Percentiles rank a stretch among this genome's conserved stretches.
These are phyloP conservation scores for Scytalidium lignicola DNA, from an alignment of 2,329 filamentous ascomycete genomes.

Conservation along the genomic window DNA sequence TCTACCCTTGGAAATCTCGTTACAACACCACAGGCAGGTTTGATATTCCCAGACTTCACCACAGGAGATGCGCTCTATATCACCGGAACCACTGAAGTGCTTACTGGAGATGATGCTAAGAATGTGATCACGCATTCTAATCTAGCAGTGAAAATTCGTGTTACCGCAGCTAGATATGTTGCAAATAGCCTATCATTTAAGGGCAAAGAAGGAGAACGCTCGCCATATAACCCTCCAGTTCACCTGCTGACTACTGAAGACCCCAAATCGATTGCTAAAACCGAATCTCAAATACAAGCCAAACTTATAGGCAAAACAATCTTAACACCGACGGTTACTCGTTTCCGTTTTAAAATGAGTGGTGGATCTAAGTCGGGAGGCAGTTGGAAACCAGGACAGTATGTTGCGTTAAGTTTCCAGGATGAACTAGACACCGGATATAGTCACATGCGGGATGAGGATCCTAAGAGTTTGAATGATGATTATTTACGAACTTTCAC, in stretches of 20 bases:
- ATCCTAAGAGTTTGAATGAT: constrained; percentile 76
- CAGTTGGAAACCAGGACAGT: constrained; percentile 65
- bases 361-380: constrained; percentile 26
- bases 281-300: constrained; percentile 32
- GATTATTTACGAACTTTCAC: constrained; percentile 83
- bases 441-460: constrained; percentile 76
- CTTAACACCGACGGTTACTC: constrained; percentile 61
- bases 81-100: constrained; percentile 63
- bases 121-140: constrained; percentile 63
- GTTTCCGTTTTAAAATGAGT: constrained; percentile 54
- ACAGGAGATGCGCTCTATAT: constrained; percentile 67
- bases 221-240: constrained; percentile 75
- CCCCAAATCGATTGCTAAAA: constrained; percentile 3
- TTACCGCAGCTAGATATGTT: constrained; percentile 59
- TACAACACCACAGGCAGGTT: constrained; percentile 59
- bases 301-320: constrained; percentile 51
- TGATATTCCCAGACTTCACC: constrained; percentile 69
- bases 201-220: constrained; percentile 52
- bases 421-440: constrained; percentile 68
- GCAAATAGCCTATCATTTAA: constrained; percentile 62
- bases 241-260: constrained; percentile 60
- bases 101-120: constrained; percentile 59
- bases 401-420: constrained; percentile 70
- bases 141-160: constrained; percentile 63
- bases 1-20: constrained; percentile 77